Evolutionary conservation across 2,329 filamentous ascomycete genomes (phyloP), one percentile per base, ranked within the genome.

Genomic region (Cordyceps cicadae): DNA sequence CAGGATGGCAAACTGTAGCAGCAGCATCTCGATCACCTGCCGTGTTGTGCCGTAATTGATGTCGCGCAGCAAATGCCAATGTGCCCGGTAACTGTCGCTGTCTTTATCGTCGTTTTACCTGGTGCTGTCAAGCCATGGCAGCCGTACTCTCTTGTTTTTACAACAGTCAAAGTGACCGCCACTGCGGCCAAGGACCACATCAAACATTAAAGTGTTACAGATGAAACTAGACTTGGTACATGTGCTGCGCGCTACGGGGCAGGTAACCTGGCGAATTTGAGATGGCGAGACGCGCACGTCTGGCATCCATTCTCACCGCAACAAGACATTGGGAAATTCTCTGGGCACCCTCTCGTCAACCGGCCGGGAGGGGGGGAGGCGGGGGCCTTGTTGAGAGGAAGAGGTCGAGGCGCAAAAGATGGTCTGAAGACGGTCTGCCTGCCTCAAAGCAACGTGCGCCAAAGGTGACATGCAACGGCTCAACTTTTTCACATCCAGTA

Each of bases 201-300:
- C 41, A 56, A 56, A 56, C 54, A 56, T 34, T 24, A 2, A n/a
- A 48, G 54, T 56, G 54, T 48, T 48, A 56, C 54, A 48, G 11
- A 12, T 26, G 6, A 48, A n/a, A 29, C 9, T 21, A 14, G 26
- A 21, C 21, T 46, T 55, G 4, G n/a, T 46, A 24, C 29, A 34
- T 41, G 29, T 48, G 43, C 7, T 52, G 24, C 19, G n/a, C 43
- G 9, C 29, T 5, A 46, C 9, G 54, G 51, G 37, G 26, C 12
- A n/a, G 37, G 26, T 14, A n/a, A 26, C 19, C 5, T 29, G 29
- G 26, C 41, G 12, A 17, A 41, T 48, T 56, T 56, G n/a, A 56
- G 37, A 56, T 37, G 43, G n/a, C 29, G 41, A 48, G 41, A 32
- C 14, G 37, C 53, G 39, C 24, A 54, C 14, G 52, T 54, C 52